phyloP scores from a whole-genome alignment of 2,329 filamentous ascomycete genomes.

The Colletotrichum euphorbiae region DNA sequence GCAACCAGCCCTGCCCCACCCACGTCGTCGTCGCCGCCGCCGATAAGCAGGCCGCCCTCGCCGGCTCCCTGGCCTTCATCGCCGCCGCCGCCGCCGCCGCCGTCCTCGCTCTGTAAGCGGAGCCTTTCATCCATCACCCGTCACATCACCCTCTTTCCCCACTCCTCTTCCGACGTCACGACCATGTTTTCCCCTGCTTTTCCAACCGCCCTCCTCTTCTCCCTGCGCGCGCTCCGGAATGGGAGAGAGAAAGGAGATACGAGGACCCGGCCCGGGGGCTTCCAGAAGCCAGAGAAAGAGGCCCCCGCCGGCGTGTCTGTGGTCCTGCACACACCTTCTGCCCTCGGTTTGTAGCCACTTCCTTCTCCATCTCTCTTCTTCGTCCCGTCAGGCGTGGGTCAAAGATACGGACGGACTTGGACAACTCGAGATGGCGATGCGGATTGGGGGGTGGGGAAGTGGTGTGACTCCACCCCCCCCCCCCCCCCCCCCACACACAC shows the following conservation, averaged over 20 bases:
- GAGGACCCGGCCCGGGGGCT: neutral
- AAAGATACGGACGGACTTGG: neutral
- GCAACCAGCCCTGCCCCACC: neutral
- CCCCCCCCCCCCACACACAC: too few relatives aligned
- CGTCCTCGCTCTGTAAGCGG: slow-evolving; percentile 24
- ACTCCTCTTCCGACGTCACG: too few relatives aligned
- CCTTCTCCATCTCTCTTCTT: neutral
- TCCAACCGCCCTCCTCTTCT: too few relatives aligned
- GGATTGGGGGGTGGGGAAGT: too few relatives aligned
- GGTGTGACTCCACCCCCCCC: too few relatives aligned
- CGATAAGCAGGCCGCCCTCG: slow-evolving; percentile 14
- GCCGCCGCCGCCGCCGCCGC: slow-evolving; percentile 29
- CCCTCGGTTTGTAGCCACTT: neutral
- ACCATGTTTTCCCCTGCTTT: too few relatives aligned
- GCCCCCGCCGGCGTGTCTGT: neutral
- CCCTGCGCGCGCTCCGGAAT: too few relatives aligned
- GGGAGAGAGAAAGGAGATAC: neutral
- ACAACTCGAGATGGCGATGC: too few relatives aligned
- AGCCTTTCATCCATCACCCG: neutral
- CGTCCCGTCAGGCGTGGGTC: neutral
- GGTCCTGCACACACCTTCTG: slow-evolving; percentile 33
- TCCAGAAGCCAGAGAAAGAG: slow-evolving; percentile 19
- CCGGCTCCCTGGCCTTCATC: slow-evolving; percentile 15
- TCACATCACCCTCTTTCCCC: neutral
- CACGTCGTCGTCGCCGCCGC: slow-evolving; percentile 34